Evolutionary conservation across 2,329 filamentous ascomycete species (phyloP).

Genomic region (Neonectria sp.): DNA sequence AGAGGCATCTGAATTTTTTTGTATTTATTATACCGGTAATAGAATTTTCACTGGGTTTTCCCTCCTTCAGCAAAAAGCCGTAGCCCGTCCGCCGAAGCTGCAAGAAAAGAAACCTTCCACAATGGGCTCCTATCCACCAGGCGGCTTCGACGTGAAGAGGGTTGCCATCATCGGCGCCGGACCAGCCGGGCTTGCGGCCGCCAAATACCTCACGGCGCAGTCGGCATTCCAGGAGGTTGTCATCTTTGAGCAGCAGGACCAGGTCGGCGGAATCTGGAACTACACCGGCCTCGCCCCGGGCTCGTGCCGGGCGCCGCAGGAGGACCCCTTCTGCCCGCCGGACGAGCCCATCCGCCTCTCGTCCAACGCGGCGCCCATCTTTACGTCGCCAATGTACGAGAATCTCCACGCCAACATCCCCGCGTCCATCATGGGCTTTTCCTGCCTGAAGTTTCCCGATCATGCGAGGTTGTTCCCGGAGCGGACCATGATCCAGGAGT

Average conservation of each 20-base stretch:
- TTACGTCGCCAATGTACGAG: constrained; percentile 89
- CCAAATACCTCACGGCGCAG: constrained; percentile 85
- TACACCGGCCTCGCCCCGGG: constrained; percentile 71
- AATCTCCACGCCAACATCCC: constrained; percentile 90
- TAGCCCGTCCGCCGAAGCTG: constrained; percentile 4
- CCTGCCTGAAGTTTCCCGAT: constrained; percentile 76
- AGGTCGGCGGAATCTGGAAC: constrained; percentile 89
- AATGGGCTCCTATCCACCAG: constrained; percentile 51
- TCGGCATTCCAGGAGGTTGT: constrained; percentile 76
- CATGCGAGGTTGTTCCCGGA: constrained; percentile 81
- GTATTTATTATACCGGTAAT: constrained; percentile 28
- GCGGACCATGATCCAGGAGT: constrained; percentile 79
- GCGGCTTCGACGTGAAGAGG: constrained; percentile 66
- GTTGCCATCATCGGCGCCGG: constrained; percentile 89
- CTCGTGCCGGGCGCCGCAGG: constrained; percentile 75
- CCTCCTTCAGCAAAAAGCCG: constrained; percentile 10
- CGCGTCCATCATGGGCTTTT: constrained; percentile 84
- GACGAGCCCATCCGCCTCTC: constrained; percentile 73
- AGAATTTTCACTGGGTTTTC: constrained; percentile 12
- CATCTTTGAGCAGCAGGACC: constrained; percentile 85
- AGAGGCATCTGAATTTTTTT: constrained; percentile 28
- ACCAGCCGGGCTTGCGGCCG: constrained; percentile 82
- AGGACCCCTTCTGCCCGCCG: constrained; percentile 72
- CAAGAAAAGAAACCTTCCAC: constrained; percentile 17
- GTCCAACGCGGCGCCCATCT: constrained; percentile 66